Evolutionary conservation across 2,329 filamentous ascomycete genomes (phyloP), one percentile per base, ranked within the genome.

Genomic region (Elsinoe necatrix): DNA sequence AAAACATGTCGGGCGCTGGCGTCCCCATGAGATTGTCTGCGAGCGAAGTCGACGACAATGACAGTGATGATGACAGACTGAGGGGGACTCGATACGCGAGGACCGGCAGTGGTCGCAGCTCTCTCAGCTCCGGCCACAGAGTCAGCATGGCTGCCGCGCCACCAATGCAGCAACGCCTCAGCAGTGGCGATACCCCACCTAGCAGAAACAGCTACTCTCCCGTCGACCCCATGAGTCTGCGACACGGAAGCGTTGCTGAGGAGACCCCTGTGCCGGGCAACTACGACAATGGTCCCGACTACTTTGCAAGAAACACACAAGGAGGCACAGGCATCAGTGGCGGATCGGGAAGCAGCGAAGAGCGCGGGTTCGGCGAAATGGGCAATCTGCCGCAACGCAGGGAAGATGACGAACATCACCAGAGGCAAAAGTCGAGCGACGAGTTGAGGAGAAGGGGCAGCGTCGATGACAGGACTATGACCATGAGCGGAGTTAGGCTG

Each of bases 1-100:
- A 41, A 12, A 91, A 92, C 59, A 72, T 85, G 56, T 76, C 80
- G 57, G 86, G 89, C 59, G 86, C 85, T 39, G 90, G 89, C 56
- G 91, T 97, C 37, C 93, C 93, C 1, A 83, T 96, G 72, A 85
- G 93, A 42, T 77, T 98, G 60, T 95, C 89, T 69, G 92, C 93
- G n/a, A 95, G 88, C 52, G 93, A 98, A 71, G 88, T 97, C 12
- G 90, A 95, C 65, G 89, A 88, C 62, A 90, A 85, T 62, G 89
- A 91, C 64, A 89, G 85, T 67, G 87, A 89, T 54, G 85, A 89
- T 43, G 87, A 89, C 62, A 37, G 52, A n/a, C 51, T 55, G n/a
- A 73, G 68, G 61, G 61, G 73, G 31, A 67, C 71, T 52, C 67
- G 67, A 65, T 78, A 72, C 77, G 82, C 82, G 60, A 77, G 87